phyloP scores from a whole-genome alignment of 345 rosid species.

The Draba incana region DNA sequence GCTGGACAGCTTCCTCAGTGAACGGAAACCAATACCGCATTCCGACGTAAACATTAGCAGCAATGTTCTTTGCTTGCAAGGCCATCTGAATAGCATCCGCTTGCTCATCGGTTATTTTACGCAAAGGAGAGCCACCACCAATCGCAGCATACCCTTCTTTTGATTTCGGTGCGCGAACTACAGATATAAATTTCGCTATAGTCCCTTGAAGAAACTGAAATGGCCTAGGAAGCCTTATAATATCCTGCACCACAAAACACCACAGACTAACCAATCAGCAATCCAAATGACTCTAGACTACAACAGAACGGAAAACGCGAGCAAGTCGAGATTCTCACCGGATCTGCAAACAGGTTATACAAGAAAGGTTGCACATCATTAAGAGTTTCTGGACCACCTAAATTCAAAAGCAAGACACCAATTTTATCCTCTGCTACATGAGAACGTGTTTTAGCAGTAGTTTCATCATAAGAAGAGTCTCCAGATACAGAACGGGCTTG shows the following conservation, averaged over 20 bases:
- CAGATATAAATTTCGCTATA: constrained; percentile 77
- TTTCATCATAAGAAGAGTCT: constrained; percentile 42
- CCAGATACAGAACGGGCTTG: constrained; percentile 50
- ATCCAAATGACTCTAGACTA: neutral
- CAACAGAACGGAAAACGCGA: neutral
- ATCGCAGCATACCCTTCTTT: constrained; percentile 98
- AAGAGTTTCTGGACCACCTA: constrained; percentile 89
- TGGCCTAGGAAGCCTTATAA: constrained; percentile 81
- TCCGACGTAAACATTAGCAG: constrained; percentile 74
- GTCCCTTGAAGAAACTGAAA: constrained; percentile 86
- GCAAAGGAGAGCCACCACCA: constrained; percentile 93
- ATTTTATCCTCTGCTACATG: constrained; percentile 60
- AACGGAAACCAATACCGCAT: constrained; percentile 96
- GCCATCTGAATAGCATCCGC: constrained; percentile 72
- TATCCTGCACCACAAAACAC: constrained; percentile 56
- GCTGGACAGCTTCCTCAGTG: constrained; percentile 89
- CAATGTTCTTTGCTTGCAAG: constrained; percentile 62
- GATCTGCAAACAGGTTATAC: constrained; percentile 93
- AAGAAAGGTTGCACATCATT: constrained; percentile 85
- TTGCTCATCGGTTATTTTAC: constrained; percentile 88
- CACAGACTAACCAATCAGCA: constrained; percentile 1
- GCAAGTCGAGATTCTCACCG: constrained; percentile 50
- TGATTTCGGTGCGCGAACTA: constrained; percentile 82
- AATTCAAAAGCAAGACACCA: constrained; percentile 85
- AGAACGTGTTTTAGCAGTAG: constrained; percentile 37